Base-by-base conservation (phyloP, 345 rosid genomes). In the Populus pruinosa region DNA sequence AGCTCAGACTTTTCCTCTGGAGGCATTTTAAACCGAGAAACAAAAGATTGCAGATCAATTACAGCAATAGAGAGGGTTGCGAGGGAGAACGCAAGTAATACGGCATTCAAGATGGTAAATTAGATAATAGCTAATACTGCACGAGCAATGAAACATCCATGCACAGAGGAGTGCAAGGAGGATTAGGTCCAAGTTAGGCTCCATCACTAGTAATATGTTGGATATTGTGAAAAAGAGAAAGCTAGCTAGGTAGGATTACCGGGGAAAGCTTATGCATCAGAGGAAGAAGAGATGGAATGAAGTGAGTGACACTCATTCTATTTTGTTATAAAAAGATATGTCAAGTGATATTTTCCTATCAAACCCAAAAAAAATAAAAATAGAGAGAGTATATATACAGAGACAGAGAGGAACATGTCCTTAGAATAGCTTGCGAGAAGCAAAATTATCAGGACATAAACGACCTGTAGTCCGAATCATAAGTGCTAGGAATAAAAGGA, bases 131-230 rank as follows among this genome's bases (percentile, higher is more conserved):
- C 33, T 1, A 85, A 69, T 20, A 88, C 70, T 49, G 66, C 44
- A 47, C 75, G 81, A 6, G 81, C 76, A 6, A 87, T 61, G 82
- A 85, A 23, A 36, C 83, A 74, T 65, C 81, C 88, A 55, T 33
- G 4, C 35, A 31, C 31, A 31, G 73, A 87, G 84, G 39, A 80
- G 27, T 6, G 85, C 73, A 3, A 83, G 20, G 39, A 83, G 79
- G 72, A 87, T 74, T 17, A 88, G 77, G 67, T 88, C 89, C 25
- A 87, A 2, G 71, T 78, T 85, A 44, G 88, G 88, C 13, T 80
- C 27, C 89, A 84, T 85, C 50, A 31, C n/a, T 20, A 11, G 44
- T 56, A n/a, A 56, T n/a, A 1, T 21, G 44, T 41, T 9, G 2
- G 13, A 38, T 38, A 5, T 5, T 38, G 17, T 44, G 50, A 44